phyloP scores from a whole-genome alignment of 148 eudicot genomes.

The Cornus controversa region DNA sequence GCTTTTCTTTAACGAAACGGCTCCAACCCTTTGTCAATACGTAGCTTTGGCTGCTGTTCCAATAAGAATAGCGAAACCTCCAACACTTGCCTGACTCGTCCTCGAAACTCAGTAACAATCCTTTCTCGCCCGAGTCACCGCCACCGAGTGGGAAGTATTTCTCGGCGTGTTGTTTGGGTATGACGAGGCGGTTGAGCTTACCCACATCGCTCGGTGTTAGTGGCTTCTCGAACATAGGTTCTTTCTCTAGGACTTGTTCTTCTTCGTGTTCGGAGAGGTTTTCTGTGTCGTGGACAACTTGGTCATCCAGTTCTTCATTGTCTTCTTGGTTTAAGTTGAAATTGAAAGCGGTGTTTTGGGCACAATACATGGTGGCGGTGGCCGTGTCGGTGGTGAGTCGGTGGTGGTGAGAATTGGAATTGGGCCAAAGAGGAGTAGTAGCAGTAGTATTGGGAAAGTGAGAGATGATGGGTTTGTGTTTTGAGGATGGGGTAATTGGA shows the following conservation, averaged over 20 bases:
- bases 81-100: slow-evolving; percentile 55
- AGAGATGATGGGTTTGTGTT: not conserved
- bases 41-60: slow-evolving; percentile 97
- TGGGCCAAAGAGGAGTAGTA: not conserved
- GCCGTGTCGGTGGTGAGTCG: not conserved
- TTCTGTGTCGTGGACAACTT: not conserved
- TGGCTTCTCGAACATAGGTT: slow-evolving; percentile 59
- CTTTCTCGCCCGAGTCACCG: slow-evolving; percentile 26
- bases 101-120: slow-evolving; percentile 46
- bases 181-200: slow-evolving; percentile 67
- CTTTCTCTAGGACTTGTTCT: slow-evolving; percentile 15
- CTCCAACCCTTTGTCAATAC: slow-evolving; percentile 97
- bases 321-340: slow-evolving; percentile 26
- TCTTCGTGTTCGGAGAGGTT: not conserved
- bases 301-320: slow-evolving; percentile 3
- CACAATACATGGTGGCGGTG: slow-evolving; percentile 9
- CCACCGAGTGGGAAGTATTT: slow-evolving; percentile 44
- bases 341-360: slow-evolving; percentile 14
- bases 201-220: slow-evolving; percentile 71
- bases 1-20: slow-evolving; percentile 83
- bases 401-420: slow-evolving; percentile 5
- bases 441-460: not conserved
- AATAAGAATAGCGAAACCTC: slow-evolving; percentile 82
- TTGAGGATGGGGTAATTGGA: not conserved
- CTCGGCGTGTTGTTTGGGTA: slow-evolving; percentile 70